Percentiles rank a stretch among this genome's conserved stretches.
phyloP scores from a whole-genome alignment of 1,284 basidiomycete genomes.

The Rhodotorula sp. region DNA sequence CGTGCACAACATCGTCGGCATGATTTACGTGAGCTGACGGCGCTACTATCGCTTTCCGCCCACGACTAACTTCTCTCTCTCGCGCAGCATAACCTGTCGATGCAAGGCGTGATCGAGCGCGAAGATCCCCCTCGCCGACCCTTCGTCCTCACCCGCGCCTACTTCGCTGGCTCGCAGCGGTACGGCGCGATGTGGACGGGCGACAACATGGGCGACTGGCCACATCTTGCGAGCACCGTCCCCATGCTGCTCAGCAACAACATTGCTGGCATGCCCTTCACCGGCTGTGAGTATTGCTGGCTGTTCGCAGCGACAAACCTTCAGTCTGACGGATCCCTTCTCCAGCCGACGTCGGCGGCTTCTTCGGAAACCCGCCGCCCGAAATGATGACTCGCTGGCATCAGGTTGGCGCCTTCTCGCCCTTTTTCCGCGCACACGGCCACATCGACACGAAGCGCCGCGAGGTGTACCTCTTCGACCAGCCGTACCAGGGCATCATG shows the following conservation, averaged over 20 bases:
- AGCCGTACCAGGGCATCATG: slow-evolving; percentile 80
- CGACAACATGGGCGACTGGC: slow-evolving; percentile 96
- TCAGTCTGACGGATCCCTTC: background rate
- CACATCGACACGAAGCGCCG: slow-evolving; percentile 97
- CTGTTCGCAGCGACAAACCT: background rate
- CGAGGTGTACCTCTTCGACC: slow-evolving; percentile 88
- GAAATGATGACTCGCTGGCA: slow-evolving; percentile 99
- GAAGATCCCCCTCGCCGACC: slow-evolving; percentile 74
- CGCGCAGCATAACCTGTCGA: slow-evolving; percentile 74
- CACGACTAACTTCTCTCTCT: background rate
- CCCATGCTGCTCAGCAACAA: slow-evolving; percentile 91
- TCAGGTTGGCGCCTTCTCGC: slow-evolving; percentile 88
- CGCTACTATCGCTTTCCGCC: background rate
- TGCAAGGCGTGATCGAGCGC: slow-evolving; percentile 74
- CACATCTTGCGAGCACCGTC: slow-evolving; percentile 89
- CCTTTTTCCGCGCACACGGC: slow-evolving; percentile 98
- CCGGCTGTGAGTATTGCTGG: slow-evolving; percentile 65
- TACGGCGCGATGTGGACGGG: slow-evolving; percentile 99
- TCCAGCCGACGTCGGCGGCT: slow-evolving; percentile 96
- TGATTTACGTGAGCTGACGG: slow-evolving; percentile 48
- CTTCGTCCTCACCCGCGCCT: slow-evolving; percentile 91
- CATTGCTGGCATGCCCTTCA: slow-evolving; percentile 90
- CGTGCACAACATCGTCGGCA: slow-evolving; percentile 88
- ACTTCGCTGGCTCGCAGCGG: slow-evolving; percentile 92
- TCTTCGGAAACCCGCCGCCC: slow-evolving; percentile 92